These are phyloP conservation scores for Medicago lupulina DNA, from an alignment of 306 rosid species.

Conservation along the genomic window DNA sequence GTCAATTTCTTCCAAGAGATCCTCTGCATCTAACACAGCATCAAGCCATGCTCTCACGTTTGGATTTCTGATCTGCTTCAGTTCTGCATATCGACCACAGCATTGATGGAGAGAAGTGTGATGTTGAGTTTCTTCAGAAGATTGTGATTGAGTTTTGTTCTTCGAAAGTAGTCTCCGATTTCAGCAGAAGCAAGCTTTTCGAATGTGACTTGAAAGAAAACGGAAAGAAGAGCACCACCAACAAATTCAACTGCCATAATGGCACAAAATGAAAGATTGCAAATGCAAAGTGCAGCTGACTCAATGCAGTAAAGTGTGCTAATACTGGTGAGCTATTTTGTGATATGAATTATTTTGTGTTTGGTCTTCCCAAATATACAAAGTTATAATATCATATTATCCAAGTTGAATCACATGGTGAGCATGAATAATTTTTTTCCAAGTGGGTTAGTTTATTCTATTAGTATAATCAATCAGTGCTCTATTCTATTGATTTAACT, in stretches of 20 bases:
- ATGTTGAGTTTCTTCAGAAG: not conserved
- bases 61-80: conserved; percentile 14
- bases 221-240: not conserved
- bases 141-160: not conserved
- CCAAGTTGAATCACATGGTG: too few relatives aligned
- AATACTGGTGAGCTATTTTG: not conserved
- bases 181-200: not conserved
- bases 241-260: not conserved
- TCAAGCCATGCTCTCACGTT: conserved; percentile 24
- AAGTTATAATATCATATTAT: not conserved
- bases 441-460: not conserved
- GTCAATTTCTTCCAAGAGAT: conserved; percentile 32
- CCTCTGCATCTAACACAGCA: conserved; percentile 24
- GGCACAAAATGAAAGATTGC: not conserved
- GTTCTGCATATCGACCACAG: conserved; percentile 36
- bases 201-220: not conserved
- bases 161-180: not conserved
- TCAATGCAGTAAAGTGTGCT: not conserved
- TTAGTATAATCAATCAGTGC: not conserved
- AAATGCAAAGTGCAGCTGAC: not conserved
- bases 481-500: not conserved
- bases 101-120: conserved; percentile 15
- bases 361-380: not conserved
- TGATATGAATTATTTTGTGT: too few relatives aligned
- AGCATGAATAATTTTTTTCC: not conserved